These are phyloP conservation scores for Thermothelomyces thermophilus DNA, from an alignment of 2,329 filamentous ascomycete genomes.

Conservation along the genomic window DNA sequence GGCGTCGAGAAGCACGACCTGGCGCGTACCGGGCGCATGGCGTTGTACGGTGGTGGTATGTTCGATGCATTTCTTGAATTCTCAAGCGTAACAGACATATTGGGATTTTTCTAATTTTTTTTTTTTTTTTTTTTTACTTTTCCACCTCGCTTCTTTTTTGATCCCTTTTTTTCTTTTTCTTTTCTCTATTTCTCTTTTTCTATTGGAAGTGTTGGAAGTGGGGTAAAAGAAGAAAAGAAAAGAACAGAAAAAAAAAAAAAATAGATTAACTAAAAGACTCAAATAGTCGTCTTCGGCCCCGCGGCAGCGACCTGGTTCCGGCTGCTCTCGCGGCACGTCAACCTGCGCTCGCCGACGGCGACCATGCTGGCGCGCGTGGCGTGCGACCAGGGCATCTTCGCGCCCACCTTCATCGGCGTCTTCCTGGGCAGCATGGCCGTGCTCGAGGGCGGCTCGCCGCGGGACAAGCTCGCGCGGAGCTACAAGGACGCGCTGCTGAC, in stretches of 20 bases:
- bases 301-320: conserved; percentile 82
- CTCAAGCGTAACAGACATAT: too few species aligned
- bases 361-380: conserved; percentile 74
- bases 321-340: conserved; percentile 65
- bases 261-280: background rate
- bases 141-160: background rate
- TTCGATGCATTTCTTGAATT: too few species aligned
- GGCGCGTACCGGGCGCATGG: conserved; percentile 69
- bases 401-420: conserved; percentile 71
- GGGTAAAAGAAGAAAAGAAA: too few species aligned
- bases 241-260: too few species aligned
- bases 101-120: too few species aligned
- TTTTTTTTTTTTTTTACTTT: conserved; percentile 2
- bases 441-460: conserved; percentile 57
- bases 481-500: conserved; percentile 68
- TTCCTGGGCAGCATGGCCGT: conserved; percentile 83
- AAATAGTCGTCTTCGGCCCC: conserved; percentile 72
- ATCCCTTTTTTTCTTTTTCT: conserved; percentile 2
- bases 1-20: conserved; percentile 71
- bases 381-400: conserved; percentile 75
- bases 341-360: conserved; percentile 53
- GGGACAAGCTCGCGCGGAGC: conserved; percentile 64
- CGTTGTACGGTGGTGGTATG: conserved; percentile 68
- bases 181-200: background rate
- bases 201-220: too few species aligned